Evolutionary conservation across 2,329 filamentous ascomycete species (phyloP).

Genomic region (Ceratocystis albifundus): DNA sequence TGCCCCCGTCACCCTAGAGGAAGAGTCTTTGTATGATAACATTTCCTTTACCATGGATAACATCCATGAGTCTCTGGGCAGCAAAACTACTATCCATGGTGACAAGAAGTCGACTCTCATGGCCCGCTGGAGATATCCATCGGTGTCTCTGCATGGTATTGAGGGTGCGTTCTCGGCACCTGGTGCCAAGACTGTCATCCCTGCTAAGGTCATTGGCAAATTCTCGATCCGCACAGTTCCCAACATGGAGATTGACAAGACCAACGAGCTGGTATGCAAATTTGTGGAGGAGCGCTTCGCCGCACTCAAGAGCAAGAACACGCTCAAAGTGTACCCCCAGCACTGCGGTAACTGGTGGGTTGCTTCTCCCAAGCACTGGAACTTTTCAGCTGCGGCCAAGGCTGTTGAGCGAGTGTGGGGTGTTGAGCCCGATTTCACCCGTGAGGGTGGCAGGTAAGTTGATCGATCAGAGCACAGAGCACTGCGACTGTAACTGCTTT

Average conservation of each 20-base stretch:
- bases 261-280: conserved; percentile 74
- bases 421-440: conserved; percentile 84
- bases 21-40: conserved; percentile 73
- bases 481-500: neutral
- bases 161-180: conserved; percentile 90
- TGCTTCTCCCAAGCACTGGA: conserved; percentile 95
- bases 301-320: conserved; percentile 87
- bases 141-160: conserved; percentile 83
- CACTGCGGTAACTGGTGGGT: conserved; percentile 99
- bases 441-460: conserved; percentile 76
- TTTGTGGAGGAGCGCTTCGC: conserved; percentile 76
- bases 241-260: conserved; percentile 87
- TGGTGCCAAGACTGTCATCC: conserved; percentile 96
- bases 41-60: conserved; percentile 97
- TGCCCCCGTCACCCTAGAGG: conserved; percentile 73
- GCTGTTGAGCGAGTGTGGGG: conserved; percentile 94
- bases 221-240: conserved; percentile 97
- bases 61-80: conserved; percentile 81
- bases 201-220: conserved; percentile 94
- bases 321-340: conserved; percentile 64
- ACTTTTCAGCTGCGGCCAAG: conserved; percentile 88
- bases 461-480: too few species aligned
- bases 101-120: conserved; percentile 90
- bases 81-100: conserved; percentile 71
- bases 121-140: conserved; percentile 91